Evolutionary conservation across 768 basidiomycete genomes (phyloP), one percentile per base, ranked within the genome.

Genomic region (Russula brevipes): DNA sequence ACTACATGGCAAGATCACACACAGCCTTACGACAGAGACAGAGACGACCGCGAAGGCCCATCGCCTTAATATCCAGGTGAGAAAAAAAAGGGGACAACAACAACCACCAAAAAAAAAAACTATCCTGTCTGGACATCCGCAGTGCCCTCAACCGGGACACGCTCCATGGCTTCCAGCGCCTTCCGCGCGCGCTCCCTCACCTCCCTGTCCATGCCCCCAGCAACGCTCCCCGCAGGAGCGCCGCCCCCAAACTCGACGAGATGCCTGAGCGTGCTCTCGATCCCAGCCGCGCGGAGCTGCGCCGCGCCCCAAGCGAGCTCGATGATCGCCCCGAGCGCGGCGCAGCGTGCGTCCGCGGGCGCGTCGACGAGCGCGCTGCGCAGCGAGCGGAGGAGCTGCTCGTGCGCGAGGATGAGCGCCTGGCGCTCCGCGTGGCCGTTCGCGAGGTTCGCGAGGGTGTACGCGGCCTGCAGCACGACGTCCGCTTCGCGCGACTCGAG

Each of bases 381-480:
- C 0, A 91, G 74, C 1, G 82, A 77, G 11, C 71, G 70, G 4
- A 91, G 79, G 6, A 91, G 75, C 5, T 75, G 74, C 0, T 81
- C 75, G 60, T 84, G 78, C 0, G 75, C 69, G n/a, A 85, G 74
- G 39, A 91, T 81, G 30, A 76, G 72, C 45, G 76, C 75, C 60
- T 85, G 86, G 49, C 82, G 79, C 16, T 74, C 71, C 0, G 78
- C 71, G 2, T 76, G 72, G 42, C 85, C 85, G 70, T 90, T 89
- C 41, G 84, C 79, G 14, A 92, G 76, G 71, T 91, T 91, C 0
- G 85, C 85, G 0, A 91, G 79, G 2, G 83, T 74, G 69, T 77
- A 83, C 0, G 86, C 80, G 0, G 87, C 85, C 80, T 83, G 84
- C 3, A 79, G 76, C 4, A 81, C 75, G 0, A 86, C 81, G 56